These are phyloP conservation scores for Hymenoscyphus occultus DNA, from an alignment of 2,329 filamentous ascomycete genomes.

Conservation along the genomic window DNA sequence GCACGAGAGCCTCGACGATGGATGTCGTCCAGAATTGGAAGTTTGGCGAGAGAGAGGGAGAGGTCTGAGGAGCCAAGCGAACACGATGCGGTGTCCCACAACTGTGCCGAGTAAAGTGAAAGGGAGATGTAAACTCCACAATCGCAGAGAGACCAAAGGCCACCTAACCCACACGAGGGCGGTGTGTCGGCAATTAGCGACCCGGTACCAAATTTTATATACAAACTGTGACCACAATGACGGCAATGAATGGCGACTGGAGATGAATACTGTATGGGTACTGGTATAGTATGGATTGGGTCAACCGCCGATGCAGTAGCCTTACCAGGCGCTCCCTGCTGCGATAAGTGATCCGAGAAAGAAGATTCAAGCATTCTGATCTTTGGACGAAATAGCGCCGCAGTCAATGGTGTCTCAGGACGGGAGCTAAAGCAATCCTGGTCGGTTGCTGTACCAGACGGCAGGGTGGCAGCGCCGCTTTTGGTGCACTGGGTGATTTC, in stretches of 20 bases:
- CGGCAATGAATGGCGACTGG: neutral
- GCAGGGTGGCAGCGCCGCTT: neutral
- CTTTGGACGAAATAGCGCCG: constrained; percentile 2
- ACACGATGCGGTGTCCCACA: constrained; percentile 2
- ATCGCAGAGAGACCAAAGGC: neutral
- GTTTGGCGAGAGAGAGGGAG: neutral
- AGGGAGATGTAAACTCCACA: constrained; percentile 2
- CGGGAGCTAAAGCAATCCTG: constrained; percentile 7
- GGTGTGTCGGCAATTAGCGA: constrained; percentile 3
- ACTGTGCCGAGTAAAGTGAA: neutral
- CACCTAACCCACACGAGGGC: neutral
- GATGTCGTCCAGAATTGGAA: neutral
- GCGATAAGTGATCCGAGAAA: neutral
- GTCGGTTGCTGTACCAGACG: neutral
- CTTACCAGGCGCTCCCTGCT: constrained; percentile 2
- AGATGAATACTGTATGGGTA: neutral
- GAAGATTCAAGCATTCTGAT: neutral
- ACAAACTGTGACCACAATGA: neutral
- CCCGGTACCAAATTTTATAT: neutral
- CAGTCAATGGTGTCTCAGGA: constrained; percentile 8
- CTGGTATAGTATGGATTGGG: neutral
- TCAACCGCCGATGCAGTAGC: neutral
- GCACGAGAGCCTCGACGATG: neutral
- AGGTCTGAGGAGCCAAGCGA: neutral
- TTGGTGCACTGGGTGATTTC: neutral